Evolutionary conservation across 768 basidiomycete genomes (phyloP).

Genomic region (Boletus fagicola): DNA sequence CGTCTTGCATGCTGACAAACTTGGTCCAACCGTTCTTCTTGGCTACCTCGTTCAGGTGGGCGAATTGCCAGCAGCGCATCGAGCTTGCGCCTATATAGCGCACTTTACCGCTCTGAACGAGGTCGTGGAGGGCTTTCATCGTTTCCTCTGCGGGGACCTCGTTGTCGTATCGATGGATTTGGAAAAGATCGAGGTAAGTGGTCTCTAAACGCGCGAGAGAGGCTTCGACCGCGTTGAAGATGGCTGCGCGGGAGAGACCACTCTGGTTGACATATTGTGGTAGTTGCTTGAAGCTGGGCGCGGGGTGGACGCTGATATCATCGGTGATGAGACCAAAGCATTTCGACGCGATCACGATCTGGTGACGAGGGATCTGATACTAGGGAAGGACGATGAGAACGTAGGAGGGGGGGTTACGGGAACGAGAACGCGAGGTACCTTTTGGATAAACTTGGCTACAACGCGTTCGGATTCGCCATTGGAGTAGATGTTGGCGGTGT

Average conservation of each 20-base stretch:
- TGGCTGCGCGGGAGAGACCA: conserved; percentile 37
- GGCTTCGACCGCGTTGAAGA: conserved; percentile 39
- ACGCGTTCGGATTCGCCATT: conserved; percentile 39
- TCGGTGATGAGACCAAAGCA: conserved; percentile 18
- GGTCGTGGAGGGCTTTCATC: conserved; percentile 51
- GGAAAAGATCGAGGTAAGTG: conserved; percentile 40
- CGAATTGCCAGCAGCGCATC: conserved; percentile 48
- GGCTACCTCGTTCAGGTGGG: conserved; percentile 44
- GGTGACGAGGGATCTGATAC: conserved; percentile 34
- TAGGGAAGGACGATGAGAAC: neutral
- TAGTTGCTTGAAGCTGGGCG: neutral
- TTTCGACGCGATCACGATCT: conserved; percentile 35
- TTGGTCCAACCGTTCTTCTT: conserved; percentile 46
- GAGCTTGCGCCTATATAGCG: conserved; percentile 51
- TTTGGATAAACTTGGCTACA: conserved; percentile 37
- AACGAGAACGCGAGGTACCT: conserved; percentile 18
- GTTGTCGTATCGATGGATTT: conserved; percentile 44
- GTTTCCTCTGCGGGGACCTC: conserved; percentile 41
- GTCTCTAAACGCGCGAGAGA: conserved; percentile 38
- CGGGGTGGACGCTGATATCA: neutral
- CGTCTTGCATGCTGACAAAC: conserved; percentile 57
- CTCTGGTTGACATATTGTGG: conserved; percentile 31
- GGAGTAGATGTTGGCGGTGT: conserved; percentile 40
- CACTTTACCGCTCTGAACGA: conserved; percentile 47
- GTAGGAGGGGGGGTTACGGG: no score